phyloP scores from a whole-genome alignment of 768 basidiomycete genomes.

The Mycena galericulata region DNA sequence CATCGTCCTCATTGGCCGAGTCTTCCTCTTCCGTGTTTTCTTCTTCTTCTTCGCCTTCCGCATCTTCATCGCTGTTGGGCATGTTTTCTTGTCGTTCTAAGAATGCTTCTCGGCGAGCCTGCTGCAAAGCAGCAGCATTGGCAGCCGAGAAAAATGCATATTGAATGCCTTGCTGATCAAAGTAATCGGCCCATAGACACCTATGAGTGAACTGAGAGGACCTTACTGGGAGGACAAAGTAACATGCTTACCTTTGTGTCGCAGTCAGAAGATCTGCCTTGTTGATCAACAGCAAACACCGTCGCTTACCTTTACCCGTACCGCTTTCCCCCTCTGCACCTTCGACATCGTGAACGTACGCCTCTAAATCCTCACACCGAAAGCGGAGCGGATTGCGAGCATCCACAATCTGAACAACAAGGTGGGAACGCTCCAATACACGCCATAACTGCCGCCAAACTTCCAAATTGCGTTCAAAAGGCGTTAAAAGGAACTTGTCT shows the following conservation, averaged over 20 bases:
- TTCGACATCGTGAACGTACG: slow-evolving; percentile 87
- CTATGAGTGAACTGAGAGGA: slow-evolving; percentile 53
- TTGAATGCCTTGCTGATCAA: slow-evolving; percentile 76
- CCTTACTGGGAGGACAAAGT: not conserved
- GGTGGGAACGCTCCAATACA: slow-evolving; percentile 93
- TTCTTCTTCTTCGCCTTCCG: slow-evolving; percentile 35
- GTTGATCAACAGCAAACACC: slow-evolving; percentile 89
- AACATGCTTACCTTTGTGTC: slow-evolving; percentile 75
- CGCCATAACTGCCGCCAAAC: slow-evolving; percentile 99
- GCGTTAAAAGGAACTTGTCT: slow-evolving; percentile 90
- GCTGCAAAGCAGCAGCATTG: slow-evolving; percentile 86
- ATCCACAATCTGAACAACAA: slow-evolving; percentile 96
- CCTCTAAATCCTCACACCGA: slow-evolving; percentile 91
- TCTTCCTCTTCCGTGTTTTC: slow-evolving; percentile 43
- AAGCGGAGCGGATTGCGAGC: slow-evolving; percentile 94
- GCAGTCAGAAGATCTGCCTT: slow-evolving; percentile 93
- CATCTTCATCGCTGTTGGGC: not conserved
- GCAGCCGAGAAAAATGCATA: slow-evolving; percentile 97
- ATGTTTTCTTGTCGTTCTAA: slow-evolving; percentile 26
- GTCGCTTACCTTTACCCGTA: slow-evolving; percentile 78
- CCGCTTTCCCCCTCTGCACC: slow-evolving; percentile 85
- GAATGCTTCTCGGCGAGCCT: slow-evolving; percentile 69
- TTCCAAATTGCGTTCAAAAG: slow-evolving; percentile 97
- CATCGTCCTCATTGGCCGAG: slow-evolving; percentile 46
- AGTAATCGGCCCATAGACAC: slow-evolving; percentile 91